Conservation (phyloP, 345 rosid species). For the Hirschfeldia incana region DNA sequence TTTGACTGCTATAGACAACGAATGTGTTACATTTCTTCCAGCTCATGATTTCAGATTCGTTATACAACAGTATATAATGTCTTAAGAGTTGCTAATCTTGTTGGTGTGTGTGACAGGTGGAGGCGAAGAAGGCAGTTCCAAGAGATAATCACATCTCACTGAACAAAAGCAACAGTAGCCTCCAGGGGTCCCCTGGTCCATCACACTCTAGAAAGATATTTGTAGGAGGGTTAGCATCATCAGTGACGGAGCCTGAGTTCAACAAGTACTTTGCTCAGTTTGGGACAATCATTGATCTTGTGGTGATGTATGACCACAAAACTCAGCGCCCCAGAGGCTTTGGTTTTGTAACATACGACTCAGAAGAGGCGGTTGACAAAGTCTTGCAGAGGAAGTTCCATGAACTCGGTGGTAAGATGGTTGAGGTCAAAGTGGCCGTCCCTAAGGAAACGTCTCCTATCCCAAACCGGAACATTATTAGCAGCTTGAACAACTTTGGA, state of each 20-base stretch:
- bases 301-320: constrained; percentile 13
- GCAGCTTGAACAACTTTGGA: background rate
- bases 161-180: constrained; percentile 14
- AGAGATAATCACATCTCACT: background rate
- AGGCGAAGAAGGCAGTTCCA: constrained; percentile 18
- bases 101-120: background rate
- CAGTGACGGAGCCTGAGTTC: constrained; percentile 9
- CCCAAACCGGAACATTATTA: background rate
- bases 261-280: constrained; percentile 10
- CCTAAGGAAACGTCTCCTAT: constrained; percentile 7
- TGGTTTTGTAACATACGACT: constrained; percentile 1
- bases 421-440: constrained; percentile 17
- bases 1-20: background rate
- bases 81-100: background rate
- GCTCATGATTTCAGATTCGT: background rate
- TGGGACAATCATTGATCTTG: constrained; percentile 4
- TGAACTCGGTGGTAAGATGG: constrained; percentile 13
- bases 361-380: constrained; percentile 1
- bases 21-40: background rate
- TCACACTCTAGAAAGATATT: background rate
- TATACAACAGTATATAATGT: background rate
- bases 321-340: constrained; percentile 13
- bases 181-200: constrained; percentile 10
- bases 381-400: background rate
- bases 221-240: constrained; percentile 12